Evolutionary conservation across 768 basidiomycete species (phyloP).

Genomic region (Serendipita indica): DNA sequence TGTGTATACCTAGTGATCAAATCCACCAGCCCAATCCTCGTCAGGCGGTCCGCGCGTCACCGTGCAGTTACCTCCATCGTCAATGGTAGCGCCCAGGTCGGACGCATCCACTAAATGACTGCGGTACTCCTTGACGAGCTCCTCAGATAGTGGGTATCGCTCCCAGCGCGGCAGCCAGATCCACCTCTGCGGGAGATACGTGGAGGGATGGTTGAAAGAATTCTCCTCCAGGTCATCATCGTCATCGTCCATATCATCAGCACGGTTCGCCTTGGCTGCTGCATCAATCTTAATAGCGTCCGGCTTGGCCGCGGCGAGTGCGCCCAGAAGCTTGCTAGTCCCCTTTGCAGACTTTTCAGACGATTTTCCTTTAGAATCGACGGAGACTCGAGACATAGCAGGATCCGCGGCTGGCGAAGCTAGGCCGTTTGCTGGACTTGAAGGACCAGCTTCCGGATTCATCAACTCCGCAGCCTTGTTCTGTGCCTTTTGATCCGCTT

Average conservation of each 20-base stretch:
- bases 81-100: conserved; percentile 24
- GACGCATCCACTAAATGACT: conserved; percentile 23
- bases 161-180: conserved; percentile 29
- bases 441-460: background rate
- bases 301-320: conserved; percentile 6
- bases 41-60: conserved; percentile 23
- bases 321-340: conserved; percentile 5
- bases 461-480: background rate
- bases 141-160: conserved; percentile 19
- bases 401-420: background rate
- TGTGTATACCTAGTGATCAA: background rate
- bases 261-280: conserved; percentile 12
- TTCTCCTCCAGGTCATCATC: conserved; percentile 20
- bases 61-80: conserved; percentile 23
- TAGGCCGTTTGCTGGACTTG: background rate
- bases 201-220: conserved; percentile 35
- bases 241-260: conserved; percentile 13
- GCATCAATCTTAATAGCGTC: conserved; percentile 10
- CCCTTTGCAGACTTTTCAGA: conserved; percentile 10
- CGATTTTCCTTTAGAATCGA: background rate
- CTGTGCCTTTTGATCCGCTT: background rate
- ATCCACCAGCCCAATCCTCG: conserved; percentile 14
- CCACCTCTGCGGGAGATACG: conserved; percentile 27
- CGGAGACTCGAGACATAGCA: background rate
- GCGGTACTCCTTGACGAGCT: conserved; percentile 20